Conservation (phyloP, 352 stramenopile genomes). For the Pythium diclinum region DNA sequence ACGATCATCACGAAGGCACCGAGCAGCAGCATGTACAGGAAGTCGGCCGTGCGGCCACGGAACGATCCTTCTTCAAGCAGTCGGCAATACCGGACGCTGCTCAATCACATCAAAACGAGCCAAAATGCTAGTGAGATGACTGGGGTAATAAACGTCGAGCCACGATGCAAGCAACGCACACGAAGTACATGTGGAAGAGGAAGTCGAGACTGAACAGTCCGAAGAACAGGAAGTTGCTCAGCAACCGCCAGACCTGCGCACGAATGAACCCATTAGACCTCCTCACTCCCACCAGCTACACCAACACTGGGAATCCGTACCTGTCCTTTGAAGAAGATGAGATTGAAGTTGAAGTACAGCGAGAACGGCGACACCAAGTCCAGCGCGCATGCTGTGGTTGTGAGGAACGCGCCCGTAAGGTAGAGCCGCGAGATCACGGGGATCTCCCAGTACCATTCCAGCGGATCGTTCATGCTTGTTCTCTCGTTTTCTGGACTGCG, state of each 20-base stretch:
- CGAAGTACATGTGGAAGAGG: conserved; percentile 99
- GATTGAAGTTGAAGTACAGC: conserved; percentile 93
- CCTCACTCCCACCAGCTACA: neutral
- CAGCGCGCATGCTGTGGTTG: conserved; percentile 94
- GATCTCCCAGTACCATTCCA: conserved; percentile 98
- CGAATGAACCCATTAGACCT: conserved; percentile 1
- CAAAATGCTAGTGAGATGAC: no score
- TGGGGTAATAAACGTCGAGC: no score
- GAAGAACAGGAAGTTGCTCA: conserved; percentile 99
- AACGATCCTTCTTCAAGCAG: conserved; percentile 99
- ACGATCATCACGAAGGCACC: conserved; percentile 93
- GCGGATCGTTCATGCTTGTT: conserved; percentile 75
- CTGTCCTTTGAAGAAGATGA: conserved; percentile 98
- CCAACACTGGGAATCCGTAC: conserved; percentile 31
- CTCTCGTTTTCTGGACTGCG: neutral
- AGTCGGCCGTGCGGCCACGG: conserved; percentile 94
- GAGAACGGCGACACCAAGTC: conserved; percentile 97
- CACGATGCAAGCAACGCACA: conserved; percentile 50
- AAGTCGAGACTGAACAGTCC: conserved; percentile 98
- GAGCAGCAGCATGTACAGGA: conserved; percentile 98
- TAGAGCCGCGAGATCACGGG: conserved; percentile 97
- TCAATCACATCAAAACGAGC: neutral
- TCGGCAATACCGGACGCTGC: conserved; percentile 92
- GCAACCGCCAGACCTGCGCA: conserved; percentile 90
- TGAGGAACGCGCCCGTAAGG: conserved; percentile 96